Evolutionary conservation across 2,329 filamentous ascomycete genomes (phyloP), one percentile per base, ranked within the genome.

Genomic region (Cercospora berteroae): DNA sequence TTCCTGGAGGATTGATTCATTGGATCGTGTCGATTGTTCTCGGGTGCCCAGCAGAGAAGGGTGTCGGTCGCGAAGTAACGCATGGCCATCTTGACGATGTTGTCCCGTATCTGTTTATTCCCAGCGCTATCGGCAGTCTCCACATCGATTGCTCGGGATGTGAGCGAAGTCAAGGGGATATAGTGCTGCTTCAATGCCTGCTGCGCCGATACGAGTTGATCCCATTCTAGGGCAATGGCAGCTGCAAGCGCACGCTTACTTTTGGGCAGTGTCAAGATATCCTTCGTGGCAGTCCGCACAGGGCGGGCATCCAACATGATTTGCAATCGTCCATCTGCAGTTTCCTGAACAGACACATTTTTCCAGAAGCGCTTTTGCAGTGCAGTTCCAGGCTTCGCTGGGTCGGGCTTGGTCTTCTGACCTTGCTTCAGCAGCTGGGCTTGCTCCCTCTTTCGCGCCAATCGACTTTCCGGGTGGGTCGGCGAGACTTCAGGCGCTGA

Each of bases 151-250:
- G 93, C 94, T 56, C 95, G 90, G 70, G 93, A 92, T 23, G 89
- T 84, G 16, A 97, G 86, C 58, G 92, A 93, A 2, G 94, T 98
- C 70, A 99, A 83, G 13, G 95, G 95, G 72, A 97, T 94, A 58
- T 96, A 87, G 80, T 98, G 93, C 67, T 91, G 88, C 78, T 90
- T 92, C 44, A 94, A 86, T 0, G 93, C 92, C 80, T 98, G 92
- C 77, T 94, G 90, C 2, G 91, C 88, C 13, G 91, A 91, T 25
- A 89, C 86, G 68, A 99, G 86, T 59, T 90, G 84, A 78, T 97
- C 94, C 95, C 95, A 99, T 83, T 99, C 95, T 55, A 96, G 82
- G 3, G 94, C 95, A 70, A 99, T 89, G 65, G 92, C 92, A 55
- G 89, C 85, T 25, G 94, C 94, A 44, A 98, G 89, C 75, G 93